These are phyloP conservation scores for Suhomyces terraborum DNA, from an alignment of 1,139 yeast genomes.

Conservation along the genomic window DNA sequence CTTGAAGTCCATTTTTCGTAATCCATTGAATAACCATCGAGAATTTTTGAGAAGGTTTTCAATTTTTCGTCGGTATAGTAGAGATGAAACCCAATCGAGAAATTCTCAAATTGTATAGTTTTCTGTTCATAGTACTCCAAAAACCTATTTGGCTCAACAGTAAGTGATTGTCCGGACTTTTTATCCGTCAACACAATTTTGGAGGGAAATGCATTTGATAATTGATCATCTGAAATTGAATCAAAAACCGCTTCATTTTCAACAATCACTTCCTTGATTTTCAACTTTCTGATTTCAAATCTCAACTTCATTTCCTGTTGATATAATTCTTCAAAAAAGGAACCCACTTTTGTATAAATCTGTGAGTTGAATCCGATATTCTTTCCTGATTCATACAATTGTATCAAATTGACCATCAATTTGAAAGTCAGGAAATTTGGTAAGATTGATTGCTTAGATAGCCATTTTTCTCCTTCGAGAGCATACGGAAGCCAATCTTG, in stretches of 20 bases:
- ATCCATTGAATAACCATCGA: conserved; percentile 44
- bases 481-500: conserved; percentile 58
- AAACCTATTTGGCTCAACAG: conserved; percentile 49
- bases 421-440: conserved; percentile 56
- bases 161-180: conserved; percentile 30
- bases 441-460: conserved; percentile 47
- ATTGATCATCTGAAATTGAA: conserved; percentile 53
- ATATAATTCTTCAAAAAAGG: conserved; percentile 32
- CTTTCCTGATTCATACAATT: conserved; percentile 38
- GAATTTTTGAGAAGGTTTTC: conserved; percentile 32
- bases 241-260: conserved; percentile 34
- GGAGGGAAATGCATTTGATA: conserved; percentile 54
- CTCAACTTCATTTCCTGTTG: conserved; percentile 47
- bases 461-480: conserved; percentile 53
- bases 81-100: conserved; percentile 46
- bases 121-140: conserved; percentile 27
- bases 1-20: conserved; percentile 55
- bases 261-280: conserved; percentile 35
- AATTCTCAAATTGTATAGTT: conserved; percentile 20
- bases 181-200: conserved; percentile 44
- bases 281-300: conserved; percentile 33
- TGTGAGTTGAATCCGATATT: conserved; percentile 32
- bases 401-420: conserved; percentile 49
- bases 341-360: conserved; percentile 32
- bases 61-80: conserved; percentile 57